Evolutionary conservation across 257 asterid species (phyloP), one percentile per base, ranked within the genome.

Genomic region (Jaltomata sinuosa): DNA sequence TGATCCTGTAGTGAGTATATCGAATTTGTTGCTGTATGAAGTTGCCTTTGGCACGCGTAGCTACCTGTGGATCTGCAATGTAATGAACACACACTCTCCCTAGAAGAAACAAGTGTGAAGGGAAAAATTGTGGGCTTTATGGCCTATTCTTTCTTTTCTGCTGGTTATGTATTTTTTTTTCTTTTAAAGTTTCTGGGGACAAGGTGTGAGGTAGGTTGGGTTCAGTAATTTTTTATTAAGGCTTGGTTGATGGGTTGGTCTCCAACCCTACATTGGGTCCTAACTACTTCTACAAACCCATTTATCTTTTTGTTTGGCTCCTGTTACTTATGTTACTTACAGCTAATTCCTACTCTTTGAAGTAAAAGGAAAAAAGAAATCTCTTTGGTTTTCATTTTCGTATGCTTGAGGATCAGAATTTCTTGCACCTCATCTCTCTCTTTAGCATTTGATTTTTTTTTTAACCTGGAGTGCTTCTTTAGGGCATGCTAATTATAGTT

Each of bases 401-500:
- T 29, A 27, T 31, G 40, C 16, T 64, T 64, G 72, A 61, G 69
- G 69, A 64, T 64, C 38, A 14, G 72, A 64, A 64, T 40, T 12
- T 62, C 38, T 62, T 29, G 8, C 67, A 10, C 34, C 54, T 55
- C 71, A 15, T 80, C 14, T 25, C 65, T 61, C 82, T 32, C 49
- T 85, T 83, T 57, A 8, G 50, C 49, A 57, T 25, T 32, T 81
- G 80, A 16, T 5, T 67, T 42, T 34, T 32, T 67, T 67, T 8
- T 15, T 14, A 7, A 61, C 32, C 68, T 61, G 34, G 34, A 11
- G 34, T 61, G 68, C 8, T 11, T 61, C 18, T 61, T 61, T 61
- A 25, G 68, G 21, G 64, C 54, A 83, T 84, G 32, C 78, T 78
- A 64, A 62, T 71, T 85, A 72, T 79, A 85, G 86, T 76, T 90